Evolutionary conservation across 2,329 filamentous ascomycete species (phyloP).

Genomic region (Fusarium irregulare): DNA sequence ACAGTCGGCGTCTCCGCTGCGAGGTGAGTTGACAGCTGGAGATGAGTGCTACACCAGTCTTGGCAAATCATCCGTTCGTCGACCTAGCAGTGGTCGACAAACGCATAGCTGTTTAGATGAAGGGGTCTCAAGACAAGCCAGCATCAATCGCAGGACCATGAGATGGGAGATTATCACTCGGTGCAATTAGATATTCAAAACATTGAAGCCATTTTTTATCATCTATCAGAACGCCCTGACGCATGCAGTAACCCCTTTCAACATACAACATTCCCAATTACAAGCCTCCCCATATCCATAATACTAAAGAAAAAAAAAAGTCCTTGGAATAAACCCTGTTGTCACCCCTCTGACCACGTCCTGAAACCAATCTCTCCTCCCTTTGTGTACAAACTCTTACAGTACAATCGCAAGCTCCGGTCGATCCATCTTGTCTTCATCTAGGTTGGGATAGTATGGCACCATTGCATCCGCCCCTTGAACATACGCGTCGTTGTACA

Average conservation of each 20-base stretch:
- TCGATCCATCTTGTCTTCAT: conserved; percentile 81
- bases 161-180: conserved; percentile 13
- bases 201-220: conserved; percentile 41
- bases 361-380: conserved; percentile 12
- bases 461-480: conserved; percentile 94
- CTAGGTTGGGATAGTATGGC: conserved; percentile 91
- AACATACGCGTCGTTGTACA: conserved; percentile 98
- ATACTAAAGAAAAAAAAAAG: conserved; percentile 15
- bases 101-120: conserved; percentile 8
- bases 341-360: conserved; percentile 10
- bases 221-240: conserved; percentile 47
- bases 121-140: conserved; percentile 16
- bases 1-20: conserved; percentile 19
- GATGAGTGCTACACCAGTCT: conserved; percentile 26
- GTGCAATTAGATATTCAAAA: conserved; percentile 17
- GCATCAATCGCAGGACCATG: conserved; percentile 9
- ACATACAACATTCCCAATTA: conserved; percentile 43
- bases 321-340: conserved; percentile 28
- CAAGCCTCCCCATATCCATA: conserved; percentile 37
- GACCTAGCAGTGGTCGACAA: conserved; percentile 6
- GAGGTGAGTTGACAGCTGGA: conserved; percentile 25
- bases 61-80: conserved; percentile 28
- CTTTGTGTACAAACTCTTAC: conserved; percentile 57
- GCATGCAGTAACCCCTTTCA: conserved; percentile 43
- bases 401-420: conserved; percentile 86